These are phyloP conservation scores for Colletotrichum spaethianum DNA, from an alignment of 2,329 filamentous ascomycete genomes.

Conservation along the genomic window DNA sequence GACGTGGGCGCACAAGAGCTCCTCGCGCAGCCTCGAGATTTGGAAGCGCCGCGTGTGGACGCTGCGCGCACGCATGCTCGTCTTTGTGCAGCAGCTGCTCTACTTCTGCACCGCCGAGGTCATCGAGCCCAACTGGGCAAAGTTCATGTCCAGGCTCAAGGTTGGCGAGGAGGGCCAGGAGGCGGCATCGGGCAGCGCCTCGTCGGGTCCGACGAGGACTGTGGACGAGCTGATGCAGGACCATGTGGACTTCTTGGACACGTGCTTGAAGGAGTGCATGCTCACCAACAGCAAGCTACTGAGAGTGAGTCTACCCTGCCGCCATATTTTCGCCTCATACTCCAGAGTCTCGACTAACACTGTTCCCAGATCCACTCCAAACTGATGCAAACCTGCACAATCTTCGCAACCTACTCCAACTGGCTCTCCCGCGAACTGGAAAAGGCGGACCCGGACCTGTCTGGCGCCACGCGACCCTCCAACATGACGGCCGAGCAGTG, in stretches of 20 bases:
- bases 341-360: constrained; percentile 40
- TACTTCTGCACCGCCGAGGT: constrained; percentile 99
- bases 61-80: constrained; percentile 91
- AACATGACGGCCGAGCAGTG: constrained; percentile 75
- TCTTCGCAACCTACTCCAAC: constrained; percentile 92
- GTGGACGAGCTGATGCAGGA: constrained; percentile 99
- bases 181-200: constrained; percentile 44
- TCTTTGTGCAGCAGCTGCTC: constrained; percentile 95
- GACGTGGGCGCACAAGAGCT: constrained; percentile 87
- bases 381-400: constrained; percentile 93
- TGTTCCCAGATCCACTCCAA: constrained; percentile 89
- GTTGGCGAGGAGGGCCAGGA: constrained; percentile 62
- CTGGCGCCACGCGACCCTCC: constrained; percentile 67
- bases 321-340: not conserved
- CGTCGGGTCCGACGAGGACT: constrained; percentile 70
- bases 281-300: constrained; percentile 96
- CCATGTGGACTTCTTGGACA: constrained; percentile 97
- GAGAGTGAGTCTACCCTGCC: constrained; percentile 70
- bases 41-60: constrained; percentile 97
- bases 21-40: constrained; percentile 80
- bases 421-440: constrained; percentile 89
- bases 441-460: constrained; percentile 85
- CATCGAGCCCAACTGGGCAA: constrained; percentile 97
- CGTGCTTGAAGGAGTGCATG: constrained; percentile 99
- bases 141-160: constrained; percentile 89